Evolutionary conservation across 2,329 filamentous ascomycete species (phyloP), one percentile per base, ranked within the genome.

Genomic region (Corinectria fuckeliana): DNA sequence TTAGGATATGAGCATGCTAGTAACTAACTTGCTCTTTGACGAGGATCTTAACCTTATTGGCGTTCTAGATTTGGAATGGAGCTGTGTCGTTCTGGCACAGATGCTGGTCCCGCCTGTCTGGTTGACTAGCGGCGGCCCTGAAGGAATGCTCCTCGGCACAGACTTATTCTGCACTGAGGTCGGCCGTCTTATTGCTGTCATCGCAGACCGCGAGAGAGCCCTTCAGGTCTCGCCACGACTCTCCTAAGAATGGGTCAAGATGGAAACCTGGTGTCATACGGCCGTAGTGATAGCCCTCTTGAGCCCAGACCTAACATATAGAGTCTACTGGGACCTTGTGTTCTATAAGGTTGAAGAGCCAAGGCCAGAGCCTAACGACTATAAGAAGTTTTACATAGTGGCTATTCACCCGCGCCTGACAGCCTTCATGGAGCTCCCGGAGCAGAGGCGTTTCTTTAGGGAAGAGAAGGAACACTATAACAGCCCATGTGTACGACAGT

Each of bases 11-110:
- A 21, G 34, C 9, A 36, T 54, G 14, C 14, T 26, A 6, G 14
- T n/a, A 11, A 21, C 16, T 18, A 52, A 44, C 25, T 13, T 52
- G 25, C 28, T 52, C 11, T 44, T 25, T 14, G 38, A 52, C 20
- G 16, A 52, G 2, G 16, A 52, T 5, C 10, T 32, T 1, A 44
- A 32, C 14, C 25, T 52, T n/a, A 38, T 52, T 14, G 25, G 34
- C 6, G 38, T 52, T 13, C n/a, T 34, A 14, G 50, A 52, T 38
- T 52, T 26, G 38, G 50, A 52, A 52, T 52, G 25, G 25, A 52
- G 36, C 25, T 23, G 28, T 10, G 38, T 44, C 13, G 18, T 52
- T 5, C 50, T 36, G 30, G 13, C 18, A 9, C 38, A 44, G 25
- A 32, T 32, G 7, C 11, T 52, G 5, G n/a, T 36, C n/a, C 38